Evolutionary conservation across 345 rosid species (phyloP), one percentile per base, ranked within the genome.

Genomic region (Luvunga scandens): DNA sequence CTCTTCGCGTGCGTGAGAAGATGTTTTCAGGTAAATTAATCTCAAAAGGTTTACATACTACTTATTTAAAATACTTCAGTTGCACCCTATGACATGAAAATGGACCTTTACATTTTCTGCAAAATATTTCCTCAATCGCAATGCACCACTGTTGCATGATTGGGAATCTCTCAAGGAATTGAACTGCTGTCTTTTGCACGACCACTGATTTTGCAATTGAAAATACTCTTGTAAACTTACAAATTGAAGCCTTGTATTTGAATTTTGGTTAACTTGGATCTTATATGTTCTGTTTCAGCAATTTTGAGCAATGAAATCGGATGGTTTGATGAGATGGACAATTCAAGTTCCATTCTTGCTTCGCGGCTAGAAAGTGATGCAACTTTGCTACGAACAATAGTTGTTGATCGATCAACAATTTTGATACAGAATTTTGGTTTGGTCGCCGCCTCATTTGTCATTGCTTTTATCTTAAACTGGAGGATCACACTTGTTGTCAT

Each of bases 391-490:
- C 76, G 87, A 61, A 87, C 91, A 4, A 85, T 95, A 72, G 95
- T 95, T 55, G 97, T 92, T 45, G 99, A 95, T 80, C 86, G 99
- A 16, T 75, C 93, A 10, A 85, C 95, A 12, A 92, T 95, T 81
- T 94, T 95, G 31, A 56, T 94, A 42, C 97, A 95, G 81, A 95
- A 95, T 79, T 62, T 90, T 0, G 98, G 99, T 31, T 86, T 94
- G 55, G 88, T 95, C 27, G 84, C 89, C 21, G 86, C 97, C 31
- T 82, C 97, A 21, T 95, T 95, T 75, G 39, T 88, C 82, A 92
- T 95, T 59, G 85, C 98, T 77, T 95, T 95, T 86, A 86, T 92
- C 81, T 86, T 95, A 73, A 95, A 90, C 88, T 94, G 99, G 99
- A 91, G 99, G 81, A 86, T 95, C 72, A 88, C 99, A 31, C 96